A percentile compares a stretch with the other conserved stretches of the same genome.
These are phyloP conservation scores for Dryas integrifolia DNA, from an alignment of 331 rosid genomes.

Conservation along the genomic window DNA sequence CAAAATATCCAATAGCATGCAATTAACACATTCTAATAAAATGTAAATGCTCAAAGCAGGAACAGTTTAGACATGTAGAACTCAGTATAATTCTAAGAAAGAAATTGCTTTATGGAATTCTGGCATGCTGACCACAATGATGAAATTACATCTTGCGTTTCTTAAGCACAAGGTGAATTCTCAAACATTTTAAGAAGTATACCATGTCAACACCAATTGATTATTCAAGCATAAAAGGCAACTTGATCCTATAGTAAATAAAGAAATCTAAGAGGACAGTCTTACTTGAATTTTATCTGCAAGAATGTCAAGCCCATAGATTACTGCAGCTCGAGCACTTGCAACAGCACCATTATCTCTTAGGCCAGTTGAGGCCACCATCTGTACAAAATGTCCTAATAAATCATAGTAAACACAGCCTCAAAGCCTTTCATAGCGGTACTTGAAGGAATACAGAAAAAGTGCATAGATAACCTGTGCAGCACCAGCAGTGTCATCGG, in stretches of 20 bases:
- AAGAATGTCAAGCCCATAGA: slow-evolving; percentile 78
- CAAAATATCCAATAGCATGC: neutral
- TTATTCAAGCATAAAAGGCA: neutral
- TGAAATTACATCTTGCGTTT: neutral
- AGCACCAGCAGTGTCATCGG: slow-evolving; percentile 73
- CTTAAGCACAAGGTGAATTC: neutral
- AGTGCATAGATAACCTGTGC: slow-evolving; percentile 59
- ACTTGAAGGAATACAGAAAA: slow-evolving; percentile 22
- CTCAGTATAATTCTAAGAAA: neutral
- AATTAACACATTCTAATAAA: neutral
- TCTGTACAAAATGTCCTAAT: slow-evolving; percentile 45
- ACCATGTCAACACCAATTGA: slow-evolving; percentile 1
- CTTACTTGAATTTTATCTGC: slow-evolving; percentile 66
- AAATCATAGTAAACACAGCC: slow-evolving; percentile 20
- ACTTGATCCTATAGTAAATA: neutral
- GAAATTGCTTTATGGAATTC: neutral
- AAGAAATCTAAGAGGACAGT: slow-evolving; percentile 17
- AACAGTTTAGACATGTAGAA: neutral
- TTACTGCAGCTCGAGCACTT: slow-evolving; percentile 76
- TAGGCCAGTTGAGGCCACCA: slow-evolving; percentile 49
- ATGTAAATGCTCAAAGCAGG: neutral
- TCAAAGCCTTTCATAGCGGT: slow-evolving; percentile 22
- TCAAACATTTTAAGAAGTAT: neutral
- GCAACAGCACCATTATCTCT: slow-evolving; percentile 80
- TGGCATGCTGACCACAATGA: slow-evolving; percentile 1